Evolutionary conservation across 176 grass and related monocot species (phyloP), one percentile per base, ranked within the genome.

Genomic region (Lolium multiflorum): DNA sequence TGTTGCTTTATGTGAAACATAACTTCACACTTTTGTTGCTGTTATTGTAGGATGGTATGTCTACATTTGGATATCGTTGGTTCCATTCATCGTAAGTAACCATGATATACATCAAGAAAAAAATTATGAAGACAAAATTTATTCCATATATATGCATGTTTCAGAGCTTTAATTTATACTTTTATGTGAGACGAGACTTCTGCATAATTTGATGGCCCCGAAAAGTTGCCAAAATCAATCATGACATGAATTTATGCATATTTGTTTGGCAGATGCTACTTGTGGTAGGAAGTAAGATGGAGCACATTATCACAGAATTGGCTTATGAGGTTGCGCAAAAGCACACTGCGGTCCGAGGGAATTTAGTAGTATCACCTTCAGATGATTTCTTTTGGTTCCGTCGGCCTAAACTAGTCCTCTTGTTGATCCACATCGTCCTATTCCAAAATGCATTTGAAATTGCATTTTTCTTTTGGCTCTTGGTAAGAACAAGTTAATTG

Each of bases 401-500:
- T 1, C 54, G 11, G 5, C 96, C 93, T 15, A 89, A 94, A 85
- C 72, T 98, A n/a, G 86, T 98, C 18, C 88, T 96, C n/a, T 18
- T 89, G 31, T 64, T 98, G 87, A 92, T 98, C 51, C 96, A 98
- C 55, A 78, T 98, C 39, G 77, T 92, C 51, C 85, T 94, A 24
- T 96, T 98, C 65, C 86, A 95, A 60, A 98, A 98, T 69, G 91
- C 91, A 58, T 98, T 95, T 65, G 86, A 98, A 82, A 84, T 98
- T 77, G 90, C 96, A 82, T 87, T 88, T 31, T 96, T 94, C 90
- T 92, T 98, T 61, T 98, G 93, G 91, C 64, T 96, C 49, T 35
- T 89, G 90, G 96, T 94, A 85, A 91, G 90, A 73, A 68, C 4
- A 78, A 28, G 2, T 7, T n/a, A 8, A 25, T 1, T 18, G 7